Percentiles rank a stretch among this genome's conserved stretches.
Conservation (phyloP, 805 yeast genomes). For the Starmera quercuum region DNA sequence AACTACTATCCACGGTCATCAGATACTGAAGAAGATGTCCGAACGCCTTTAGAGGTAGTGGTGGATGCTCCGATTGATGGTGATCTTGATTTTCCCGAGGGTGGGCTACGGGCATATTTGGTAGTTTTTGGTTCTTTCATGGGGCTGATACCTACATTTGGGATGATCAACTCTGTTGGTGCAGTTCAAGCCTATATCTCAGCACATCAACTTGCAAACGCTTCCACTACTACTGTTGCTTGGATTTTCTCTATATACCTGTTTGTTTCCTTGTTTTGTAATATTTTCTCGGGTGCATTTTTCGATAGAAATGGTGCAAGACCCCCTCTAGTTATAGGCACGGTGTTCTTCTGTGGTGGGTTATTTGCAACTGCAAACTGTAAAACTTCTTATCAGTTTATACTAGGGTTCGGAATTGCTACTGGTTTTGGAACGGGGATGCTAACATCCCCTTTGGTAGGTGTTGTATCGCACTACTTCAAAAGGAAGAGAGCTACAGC, state of each 20-base stretch:
- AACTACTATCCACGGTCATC: too few species aligned
- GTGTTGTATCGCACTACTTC: slow-evolving; percentile 60
- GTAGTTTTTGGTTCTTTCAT: slow-evolving; percentile 51
- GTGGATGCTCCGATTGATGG: neutral
- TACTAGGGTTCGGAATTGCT: slow-evolving; percentile 45
- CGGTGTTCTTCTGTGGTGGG: slow-evolving; percentile 37
- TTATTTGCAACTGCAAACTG: slow-evolving; percentile 48
- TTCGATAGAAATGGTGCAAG: slow-evolving; percentile 54
- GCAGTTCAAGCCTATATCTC: slow-evolving; percentile 53
- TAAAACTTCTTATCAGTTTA: slow-evolving; percentile 44
- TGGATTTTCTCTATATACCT: slow-evolving; percentile 59
- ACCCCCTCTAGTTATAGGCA: slow-evolving; percentile 32
- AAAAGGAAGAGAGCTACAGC: slow-evolving; percentile 46
- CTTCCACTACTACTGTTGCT: slow-evolving; percentile 39
- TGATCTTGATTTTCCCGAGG: slow-evolving; percentile 32
- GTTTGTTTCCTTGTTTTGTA: slow-evolving; percentile 38
- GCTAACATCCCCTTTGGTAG: slow-evolving; percentile 49
- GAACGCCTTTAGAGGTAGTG: too few species aligned
- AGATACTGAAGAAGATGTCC: too few species aligned
- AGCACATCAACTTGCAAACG: slow-evolving; percentile 38
- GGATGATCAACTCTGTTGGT: slow-evolving; percentile 52
- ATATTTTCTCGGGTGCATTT: slow-evolving; percentile 44
- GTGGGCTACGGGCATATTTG: slow-evolving; percentile 45
- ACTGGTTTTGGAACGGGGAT: slow-evolving; percentile 51
- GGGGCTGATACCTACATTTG: slow-evolving; percentile 48